Evolutionary conservation across 371 early-diverging fungal species (phyloP), one percentile per base, ranked within the genome.

Genomic region (Chytridiales sp.): DNA sequence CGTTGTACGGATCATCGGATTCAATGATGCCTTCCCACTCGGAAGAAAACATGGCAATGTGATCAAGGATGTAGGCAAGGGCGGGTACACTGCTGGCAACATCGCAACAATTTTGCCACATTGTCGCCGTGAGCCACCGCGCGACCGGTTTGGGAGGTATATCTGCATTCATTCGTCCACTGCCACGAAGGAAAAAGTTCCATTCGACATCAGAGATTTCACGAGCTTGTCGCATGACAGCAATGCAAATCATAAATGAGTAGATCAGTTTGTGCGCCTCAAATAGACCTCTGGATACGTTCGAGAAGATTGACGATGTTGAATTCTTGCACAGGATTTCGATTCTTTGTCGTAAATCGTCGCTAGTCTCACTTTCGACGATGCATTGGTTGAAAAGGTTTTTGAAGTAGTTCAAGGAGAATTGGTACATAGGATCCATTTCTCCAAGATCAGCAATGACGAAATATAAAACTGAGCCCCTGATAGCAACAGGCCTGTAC

Each of bases 351-450:
- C 68, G 68, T 11, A 82, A 56, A 47, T 79, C 73, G 9, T 75
- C 74, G 3, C 63, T 47, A 46, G 77, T 77, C 48, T 73, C 75
- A 29, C 73, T 67, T n/a, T 79, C 73, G 17, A 69, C 44, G 44
- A 82, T 82, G 47, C 75, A 76, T 54, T 69, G 70, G 60, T 65
- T 73, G 66, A 82, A 82, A 13, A 82, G 61, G 46, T 75, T 75
- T 49, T 79, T 79, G 64, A 82, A 82, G 66, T 79, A 82, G 49
- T 79, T 78, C 17, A 82, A 69, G 8, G 79, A 78, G 59, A 82
- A 82, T 53, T 79, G 80, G 54, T 82, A 82, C 82, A 82, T 82
- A 2, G 78, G 69, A 53, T 82, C 82, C 21, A 82, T 74, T 48
- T 79, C 80, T 0, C 77, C 78, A 11, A 82, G 57, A 56, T 79